Conservation (phyloP, 805 yeast genomes). For the Priceomyces melissophilus region DNA sequence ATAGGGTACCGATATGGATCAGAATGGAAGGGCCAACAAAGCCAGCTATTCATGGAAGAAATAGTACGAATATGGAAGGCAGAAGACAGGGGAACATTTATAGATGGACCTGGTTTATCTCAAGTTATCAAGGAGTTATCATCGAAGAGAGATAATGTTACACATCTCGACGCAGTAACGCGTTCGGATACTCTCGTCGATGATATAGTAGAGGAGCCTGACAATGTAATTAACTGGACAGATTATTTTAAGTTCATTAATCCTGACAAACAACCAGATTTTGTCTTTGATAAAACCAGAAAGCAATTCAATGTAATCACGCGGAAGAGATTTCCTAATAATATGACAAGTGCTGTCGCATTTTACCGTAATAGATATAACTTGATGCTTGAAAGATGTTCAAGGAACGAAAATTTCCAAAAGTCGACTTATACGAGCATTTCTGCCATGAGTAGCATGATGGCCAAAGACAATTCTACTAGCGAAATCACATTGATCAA, state of each 20-base stretch:
- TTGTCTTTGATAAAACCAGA: constrained; percentile 56
- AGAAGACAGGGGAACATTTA: constrained; percentile 81
- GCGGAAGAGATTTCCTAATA: constrained; percentile 10
- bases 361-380: constrained; percentile 55
- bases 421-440: constrained; percentile 41
- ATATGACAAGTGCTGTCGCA: constrained; percentile 25
- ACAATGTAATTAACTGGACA: constrained; percentile 54
- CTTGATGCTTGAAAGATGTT: constrained; percentile 63
- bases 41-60: constrained; percentile 67
- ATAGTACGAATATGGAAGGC: constrained; percentile 83
- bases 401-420: constrained; percentile 75
- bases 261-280: constrained; percentile 62
- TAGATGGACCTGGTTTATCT: constrained; percentile 69
- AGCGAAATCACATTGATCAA: constrained; percentile 66
- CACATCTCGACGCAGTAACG: constrained; percentile 11
- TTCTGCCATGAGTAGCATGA: constrained; percentile 37
- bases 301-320: constrained; percentile 54
- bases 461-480: constrained; percentile 9
- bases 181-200: constrained; percentile 23
- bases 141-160: constrained; percentile 3
- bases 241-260: constrained; percentile 68
- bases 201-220: constrained; percentile 10
- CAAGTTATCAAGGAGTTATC: constrained; percentile 59
- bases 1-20: constrained; percentile 77
- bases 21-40: constrained; percentile 73